phyloP scores from a whole-genome alignment of 2,329 filamentous ascomycete species.

The Clonostachys chloroleuca region DNA sequence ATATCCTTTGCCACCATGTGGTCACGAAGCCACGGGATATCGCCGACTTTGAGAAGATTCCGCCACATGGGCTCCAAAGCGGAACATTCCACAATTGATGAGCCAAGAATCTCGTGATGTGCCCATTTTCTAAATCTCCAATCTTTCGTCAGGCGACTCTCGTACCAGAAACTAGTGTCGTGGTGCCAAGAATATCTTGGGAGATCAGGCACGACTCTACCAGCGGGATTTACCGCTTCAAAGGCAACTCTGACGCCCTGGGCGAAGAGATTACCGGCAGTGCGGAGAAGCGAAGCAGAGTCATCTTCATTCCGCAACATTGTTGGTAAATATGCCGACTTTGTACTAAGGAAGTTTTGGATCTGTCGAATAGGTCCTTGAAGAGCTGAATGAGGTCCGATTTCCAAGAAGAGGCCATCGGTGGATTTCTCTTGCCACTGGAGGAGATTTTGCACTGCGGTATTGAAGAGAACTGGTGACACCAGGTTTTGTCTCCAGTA shows the following conservation, averaged over 20 bases:
- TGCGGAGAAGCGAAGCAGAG: background rate
- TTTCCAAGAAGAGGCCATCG: slow-evolving; percentile 16
- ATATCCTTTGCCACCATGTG: slow-evolving; percentile 11
- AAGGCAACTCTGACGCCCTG: slow-evolving; percentile 1
- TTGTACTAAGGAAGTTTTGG: slow-evolving; percentile 1
- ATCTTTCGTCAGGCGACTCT: slow-evolving; percentile 4
- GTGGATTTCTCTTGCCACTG: slow-evolving; percentile 9
- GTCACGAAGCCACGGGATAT: slow-evolving; percentile 22
- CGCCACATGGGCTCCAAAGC: slow-evolving; percentile 9
- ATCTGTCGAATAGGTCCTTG: slow-evolving; percentile 29
- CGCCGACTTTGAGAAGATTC: slow-evolving; percentile 10
- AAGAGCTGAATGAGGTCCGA: slow-evolving; percentile 32
- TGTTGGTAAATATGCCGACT: slow-evolving; percentile 7
- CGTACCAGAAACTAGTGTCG: slow-evolving; percentile 19
- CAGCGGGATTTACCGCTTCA: background rate
- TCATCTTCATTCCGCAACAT: background rate
- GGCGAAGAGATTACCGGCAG: background rate
- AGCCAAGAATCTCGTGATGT: slow-evolving; percentile 17
- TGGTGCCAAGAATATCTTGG: slow-evolving; percentile 37
- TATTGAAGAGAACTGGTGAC: slow-evolving; percentile 3
- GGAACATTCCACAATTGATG: background rate
- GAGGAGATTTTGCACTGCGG: slow-evolving; percentile 32
- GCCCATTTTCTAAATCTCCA: slow-evolving; percentile 3
- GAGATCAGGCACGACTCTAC: slow-evolving; percentile 11
- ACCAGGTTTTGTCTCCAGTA: slow-evolving; percentile 15